Evolutionary conservation across 805 yeast species (phyloP).

Genomic region (Starmerella bombicola): DNA sequence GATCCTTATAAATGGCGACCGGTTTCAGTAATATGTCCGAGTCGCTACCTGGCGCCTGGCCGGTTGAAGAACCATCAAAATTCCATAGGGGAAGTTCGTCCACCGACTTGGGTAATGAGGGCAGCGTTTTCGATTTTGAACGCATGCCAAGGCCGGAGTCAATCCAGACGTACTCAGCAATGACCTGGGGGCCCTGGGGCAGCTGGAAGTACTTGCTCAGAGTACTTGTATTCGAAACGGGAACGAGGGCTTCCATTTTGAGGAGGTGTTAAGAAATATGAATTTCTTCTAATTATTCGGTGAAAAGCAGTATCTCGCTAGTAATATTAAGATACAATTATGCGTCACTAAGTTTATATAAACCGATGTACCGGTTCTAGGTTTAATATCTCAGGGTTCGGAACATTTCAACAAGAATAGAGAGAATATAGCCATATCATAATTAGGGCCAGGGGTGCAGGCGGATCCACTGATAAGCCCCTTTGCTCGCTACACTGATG

Average conservation of each 20-base stretch:
- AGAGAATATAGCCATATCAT: background rate
- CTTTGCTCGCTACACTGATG: no score
- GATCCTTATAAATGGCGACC: slow-evolving; percentile 89
- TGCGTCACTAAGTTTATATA: background rate
- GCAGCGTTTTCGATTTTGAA: slow-evolving; percentile 85
- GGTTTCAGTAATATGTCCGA: slow-evolving; percentile 93
- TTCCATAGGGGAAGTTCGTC: slow-evolving; percentile 98
- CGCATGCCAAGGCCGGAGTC: slow-evolving; percentile 85
- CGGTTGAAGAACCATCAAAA: slow-evolving; percentile 97
- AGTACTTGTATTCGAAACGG: slow-evolving; percentile 47
- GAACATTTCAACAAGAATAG: slow-evolving; percentile 1
- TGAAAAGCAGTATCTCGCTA: background rate
- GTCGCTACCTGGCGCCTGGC: slow-evolving; percentile 96
- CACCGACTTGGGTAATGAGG: slow-evolving; percentile 50
- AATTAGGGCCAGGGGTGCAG: background rate
- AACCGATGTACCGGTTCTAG: background rate
- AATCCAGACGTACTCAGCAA: slow-evolving; percentile 98
- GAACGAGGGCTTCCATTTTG: slow-evolving; percentile 19
- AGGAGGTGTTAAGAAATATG: background rate
- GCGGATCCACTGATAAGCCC: background rate
- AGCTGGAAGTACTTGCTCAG: slow-evolving; percentile 72
- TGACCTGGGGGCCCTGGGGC: slow-evolving; percentile 71
- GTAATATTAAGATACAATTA: background rate
- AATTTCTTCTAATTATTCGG: background rate
- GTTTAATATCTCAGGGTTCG: slow-evolving; percentile 1